Evolutionary conservation across 2,329 filamentous ascomycete species (phyloP).

Genomic region (Domatiomyces catenatus): DNA sequence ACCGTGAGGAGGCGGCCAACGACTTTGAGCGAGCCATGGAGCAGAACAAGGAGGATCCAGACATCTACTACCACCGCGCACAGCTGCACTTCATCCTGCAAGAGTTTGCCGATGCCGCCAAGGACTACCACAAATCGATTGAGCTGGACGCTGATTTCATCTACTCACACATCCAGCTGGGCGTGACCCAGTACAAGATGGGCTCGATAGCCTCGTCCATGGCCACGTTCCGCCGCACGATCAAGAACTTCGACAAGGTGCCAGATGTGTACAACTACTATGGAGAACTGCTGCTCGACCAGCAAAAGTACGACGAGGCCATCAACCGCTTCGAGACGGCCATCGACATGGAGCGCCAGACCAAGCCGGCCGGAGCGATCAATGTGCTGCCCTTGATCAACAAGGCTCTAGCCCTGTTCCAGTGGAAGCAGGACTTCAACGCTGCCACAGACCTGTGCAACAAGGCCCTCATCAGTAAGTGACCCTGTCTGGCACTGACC

Average conservation of each 20-base stretch:
- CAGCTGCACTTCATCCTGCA: slow-evolving; percentile 96
- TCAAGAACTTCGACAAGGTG: slow-evolving; percentile 95
- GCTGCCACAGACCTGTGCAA: slow-evolving; percentile 94
- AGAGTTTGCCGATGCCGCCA: slow-evolving; percentile 83
- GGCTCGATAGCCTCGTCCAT: slow-evolving; percentile 93
- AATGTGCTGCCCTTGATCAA: slow-evolving; percentile 96
- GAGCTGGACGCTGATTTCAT: slow-evolving; percentile 93
- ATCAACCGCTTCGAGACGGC: slow-evolving; percentile 97
- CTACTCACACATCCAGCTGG: slow-evolving; percentile 98
- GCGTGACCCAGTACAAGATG: slow-evolving; percentile 99
- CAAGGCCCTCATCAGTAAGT: slow-evolving; percentile 89
- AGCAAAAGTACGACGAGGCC: slow-evolving; percentile 86
- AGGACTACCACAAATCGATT: slow-evolving; percentile 98
- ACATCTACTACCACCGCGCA: slow-evolving; percentile 97
- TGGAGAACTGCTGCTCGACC: slow-evolving; percentile 88
- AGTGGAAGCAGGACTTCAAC: slow-evolving; percentile 92
- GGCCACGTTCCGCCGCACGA: slow-evolving; percentile 92
- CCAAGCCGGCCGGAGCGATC: slow-evolving; percentile 74
- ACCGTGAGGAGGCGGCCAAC: slow-evolving; percentile 68
- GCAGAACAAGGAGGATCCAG: slow-evolving; percentile 77
- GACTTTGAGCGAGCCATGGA: slow-evolving; percentile 77
- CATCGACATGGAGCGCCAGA: slow-evolving; percentile 96
- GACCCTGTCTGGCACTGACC: not conserved
- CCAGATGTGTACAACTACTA: slow-evolving; percentile 99
- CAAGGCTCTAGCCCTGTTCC: slow-evolving; percentile 92